Conservation (phyloP, 2,329 filamentous ascomycete genomes). For the Penicillium vulpinum region DNA sequence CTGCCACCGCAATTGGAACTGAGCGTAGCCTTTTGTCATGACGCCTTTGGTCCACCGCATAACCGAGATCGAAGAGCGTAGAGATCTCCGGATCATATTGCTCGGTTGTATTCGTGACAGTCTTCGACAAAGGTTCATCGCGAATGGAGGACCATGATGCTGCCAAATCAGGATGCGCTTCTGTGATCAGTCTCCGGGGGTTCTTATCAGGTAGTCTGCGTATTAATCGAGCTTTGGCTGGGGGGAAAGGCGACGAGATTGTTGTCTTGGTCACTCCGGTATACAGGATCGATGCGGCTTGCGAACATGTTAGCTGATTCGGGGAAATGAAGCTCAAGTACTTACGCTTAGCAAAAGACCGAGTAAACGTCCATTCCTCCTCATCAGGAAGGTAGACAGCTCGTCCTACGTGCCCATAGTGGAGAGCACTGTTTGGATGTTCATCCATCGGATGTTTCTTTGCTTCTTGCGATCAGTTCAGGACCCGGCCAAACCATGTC, state of each 20-base stretch:
- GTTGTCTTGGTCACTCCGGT: conserved; percentile 32
- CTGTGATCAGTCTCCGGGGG: conserved; percentile 28
- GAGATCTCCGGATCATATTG: conserved; percentile 40
- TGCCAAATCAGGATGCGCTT: conserved; percentile 39
- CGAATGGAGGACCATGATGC: conserved; percentile 32
- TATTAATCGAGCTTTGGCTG: conserved; percentile 7
- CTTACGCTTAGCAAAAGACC: conserved; percentile 36
- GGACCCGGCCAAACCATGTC: conserved; percentile 33
- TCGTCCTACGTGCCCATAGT: conserved; percentile 59
- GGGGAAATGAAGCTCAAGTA: background rate
- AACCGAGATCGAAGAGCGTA: conserved; percentile 52
- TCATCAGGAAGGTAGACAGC: conserved; percentile 52
- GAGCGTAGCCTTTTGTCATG: conserved; percentile 27
- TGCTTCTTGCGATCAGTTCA: conserved; percentile 29
- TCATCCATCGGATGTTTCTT: conserved; percentile 60
- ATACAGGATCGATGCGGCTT: conserved; percentile 31
- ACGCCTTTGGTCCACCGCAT: conserved; percentile 42
- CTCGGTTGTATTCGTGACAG: conserved; percentile 29
- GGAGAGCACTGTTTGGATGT: conserved; percentile 49
- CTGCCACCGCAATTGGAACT: conserved; percentile 40
- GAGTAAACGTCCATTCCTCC: conserved; percentile 52
- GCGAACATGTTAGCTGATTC: conserved; percentile 3
- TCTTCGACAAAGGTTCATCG: conserved; percentile 36
- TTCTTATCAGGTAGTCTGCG: conserved; percentile 13
- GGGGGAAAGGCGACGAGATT: conserved; percentile 25